Percentiles rank a stretch among this genome's conserved stretches.
These are phyloP conservation scores for Ophiostoma ips DNA, from an alignment of 2,329 filamentous ascomycete genomes.

Conservation along the genomic window DNA sequence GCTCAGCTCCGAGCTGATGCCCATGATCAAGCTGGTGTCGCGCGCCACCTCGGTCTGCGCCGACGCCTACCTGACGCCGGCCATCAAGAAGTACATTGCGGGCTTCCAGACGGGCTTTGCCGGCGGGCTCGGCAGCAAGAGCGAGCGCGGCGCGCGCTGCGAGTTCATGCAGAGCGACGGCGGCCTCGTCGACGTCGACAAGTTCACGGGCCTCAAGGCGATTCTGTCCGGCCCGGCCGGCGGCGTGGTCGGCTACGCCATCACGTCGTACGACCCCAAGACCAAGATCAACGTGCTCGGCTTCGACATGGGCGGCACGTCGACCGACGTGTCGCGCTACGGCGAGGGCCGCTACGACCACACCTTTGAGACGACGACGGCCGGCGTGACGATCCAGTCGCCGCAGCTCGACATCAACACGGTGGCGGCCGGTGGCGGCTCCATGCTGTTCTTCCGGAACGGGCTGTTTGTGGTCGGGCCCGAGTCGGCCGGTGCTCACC, in stretches of 20 bases:
- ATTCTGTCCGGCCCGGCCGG: constrained; percentile 87
- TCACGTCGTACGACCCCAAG: constrained; percentile 74
- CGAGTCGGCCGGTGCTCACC: constrained; percentile 77
- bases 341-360: constrained; percentile 79
- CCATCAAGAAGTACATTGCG: constrained; percentile 58
- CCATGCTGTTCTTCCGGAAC: constrained; percentile 73
- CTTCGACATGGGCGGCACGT: constrained; percentile 93
- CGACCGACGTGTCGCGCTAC: constrained; percentile 81
- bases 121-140: constrained; percentile 64
- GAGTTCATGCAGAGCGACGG: constrained; percentile 94
- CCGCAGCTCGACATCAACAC: constrained; percentile 93
- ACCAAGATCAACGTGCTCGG: constrained; percentile 81
- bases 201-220: constrained; percentile 71
- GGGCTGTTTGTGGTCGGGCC: constrained; percentile 84
- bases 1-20: constrained; percentile 68
- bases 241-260: constrained; percentile 82
- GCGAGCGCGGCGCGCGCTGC: constrained; percentile 61
- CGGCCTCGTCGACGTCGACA: constrained; percentile 56
- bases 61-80: constrained; percentile 67
- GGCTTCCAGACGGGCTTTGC: constrained; percentile 71
- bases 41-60: constrained; percentile 64
- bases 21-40: constrained; percentile 76
- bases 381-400: constrained; percentile 85
- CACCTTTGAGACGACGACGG: constrained; percentile 65
- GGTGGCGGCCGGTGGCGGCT: constrained; percentile 80